Conservation (phyloP, 352 stramenopile genomes). For the Pythium rhizo-oryzae region DNA sequence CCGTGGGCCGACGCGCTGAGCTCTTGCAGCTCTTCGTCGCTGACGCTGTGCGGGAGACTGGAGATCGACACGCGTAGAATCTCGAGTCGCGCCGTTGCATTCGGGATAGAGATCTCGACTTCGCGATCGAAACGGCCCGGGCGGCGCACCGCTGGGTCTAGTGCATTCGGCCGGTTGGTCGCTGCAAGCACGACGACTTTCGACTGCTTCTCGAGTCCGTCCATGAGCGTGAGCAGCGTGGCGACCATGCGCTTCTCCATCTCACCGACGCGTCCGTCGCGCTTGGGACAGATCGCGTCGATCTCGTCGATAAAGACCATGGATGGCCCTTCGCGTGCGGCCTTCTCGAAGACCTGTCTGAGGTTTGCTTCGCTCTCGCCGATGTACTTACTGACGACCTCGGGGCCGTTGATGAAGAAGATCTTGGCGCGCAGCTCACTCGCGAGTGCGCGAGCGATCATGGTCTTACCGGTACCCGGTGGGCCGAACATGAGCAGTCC, state of each 20-base stretch:
- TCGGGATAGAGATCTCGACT: constrained; percentile 96
- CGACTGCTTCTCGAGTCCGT: constrained; percentile 67
- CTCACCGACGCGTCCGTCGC: constrained; percentile 81
- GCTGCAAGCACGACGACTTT: constrained; percentile 78
- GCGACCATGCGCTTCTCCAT: constrained; percentile 87
- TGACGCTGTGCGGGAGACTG: constrained; percentile 82
- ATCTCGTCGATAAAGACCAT: constrained; percentile 99
- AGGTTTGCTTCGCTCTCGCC: constrained; percentile 92
- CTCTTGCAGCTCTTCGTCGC: constrained; percentile 87
- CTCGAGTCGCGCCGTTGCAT: constrained; percentile 90
- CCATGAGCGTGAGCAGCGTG: constrained; percentile 90
- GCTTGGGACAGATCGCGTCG: constrained; percentile 96
- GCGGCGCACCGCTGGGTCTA: constrained; percentile 93
- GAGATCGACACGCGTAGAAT: constrained; percentile 93
- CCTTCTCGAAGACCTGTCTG: constrained; percentile 63
- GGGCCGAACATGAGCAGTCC: constrained; percentile 96
- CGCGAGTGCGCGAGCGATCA: constrained; percentile 93
- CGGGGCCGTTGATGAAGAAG: constrained; percentile 96
- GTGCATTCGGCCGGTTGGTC: constrained; percentile 88
- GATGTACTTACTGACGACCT: constrained; percentile 95
- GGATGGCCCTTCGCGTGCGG: constrained; percentile 66
- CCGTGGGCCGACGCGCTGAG: constrained; percentile 95
- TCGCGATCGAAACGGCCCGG: constrained; percentile 97
- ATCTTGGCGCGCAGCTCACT: constrained; percentile 92
- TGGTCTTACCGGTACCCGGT: constrained; percentile 96